Evolutionary conservation across 805 yeast genomes (phyloP).

Genomic region (Starmerella powellii): DNA sequence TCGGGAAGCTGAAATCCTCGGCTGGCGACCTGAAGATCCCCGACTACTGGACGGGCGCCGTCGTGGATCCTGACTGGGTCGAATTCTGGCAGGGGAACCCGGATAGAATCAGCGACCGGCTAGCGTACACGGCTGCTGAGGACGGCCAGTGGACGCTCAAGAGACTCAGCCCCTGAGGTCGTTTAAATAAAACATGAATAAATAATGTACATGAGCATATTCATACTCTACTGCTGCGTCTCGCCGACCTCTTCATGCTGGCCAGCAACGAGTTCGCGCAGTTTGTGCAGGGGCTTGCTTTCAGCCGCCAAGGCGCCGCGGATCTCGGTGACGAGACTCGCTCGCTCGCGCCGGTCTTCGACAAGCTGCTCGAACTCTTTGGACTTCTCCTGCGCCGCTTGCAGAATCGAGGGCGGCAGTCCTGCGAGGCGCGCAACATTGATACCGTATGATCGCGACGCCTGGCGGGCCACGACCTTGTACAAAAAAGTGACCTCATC

Average conservation of each 20-base stretch:
- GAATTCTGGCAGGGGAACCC: conserved; percentile 97
- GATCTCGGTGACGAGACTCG: not conserved
- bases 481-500: conserved; percentile 40
- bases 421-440: conserved; percentile 74
- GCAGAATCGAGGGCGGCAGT: conserved; percentile 28
- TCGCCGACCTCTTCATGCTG: not conserved
- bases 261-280: not conserved
- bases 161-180: conserved; percentile 62
- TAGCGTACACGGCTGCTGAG: conserved; percentile 48
- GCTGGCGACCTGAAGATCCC: conserved; percentile 77
- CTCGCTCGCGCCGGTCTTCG: not conserved
- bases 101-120: conserved; percentile 80
- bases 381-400: conserved; percentile 23
- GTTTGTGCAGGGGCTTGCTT: not conserved
- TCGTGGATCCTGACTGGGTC: conserved; percentile 74
- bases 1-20: conserved; percentile 38
- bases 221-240: not conserved
- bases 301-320: not conserved
- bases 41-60: conserved; percentile 86
- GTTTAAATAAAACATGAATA: too few relatives aligned
- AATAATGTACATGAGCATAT: not conserved
- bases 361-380: conserved; percentile 20
- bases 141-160: conserved; percentile 43
- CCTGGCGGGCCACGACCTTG: conserved; percentile 38
- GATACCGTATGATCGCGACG: conserved; percentile 64